Evolutionary conservation across 2,329 filamentous ascomycete species (phyloP), one percentile per base, ranked within the genome.

Genomic region (Hypoxylon sp.): DNA sequence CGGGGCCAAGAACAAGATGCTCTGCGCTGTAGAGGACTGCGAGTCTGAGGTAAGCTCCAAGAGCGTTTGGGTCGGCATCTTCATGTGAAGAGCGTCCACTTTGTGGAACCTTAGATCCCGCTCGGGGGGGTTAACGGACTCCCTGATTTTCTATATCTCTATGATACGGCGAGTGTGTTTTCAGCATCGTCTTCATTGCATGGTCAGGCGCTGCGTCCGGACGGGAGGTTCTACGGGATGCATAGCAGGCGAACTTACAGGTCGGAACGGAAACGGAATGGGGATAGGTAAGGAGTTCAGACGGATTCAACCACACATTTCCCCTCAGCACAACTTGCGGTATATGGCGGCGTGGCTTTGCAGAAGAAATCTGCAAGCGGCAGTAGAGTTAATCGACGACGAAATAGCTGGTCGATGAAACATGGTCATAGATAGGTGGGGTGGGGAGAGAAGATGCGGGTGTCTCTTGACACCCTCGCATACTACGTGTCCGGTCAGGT

Each of bases 1-100:
- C 6, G 75, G 73, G 7, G 75, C 75, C 51, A 63, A 69, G 7
- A 70, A 72, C 5, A 73, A 85, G 56, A 67, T 85, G 1, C 69
- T 81, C 3, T 90, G 87, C 68, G 83, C 83, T 0, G 87, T 89
- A 0, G 85, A 87, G 0, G 82, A 78, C 32, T 90, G 87, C 72
- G 72, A 80, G 1, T 79, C 80, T 1, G 86, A 87, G 32, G 83
- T 87, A 2, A 78, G 77, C 15, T 70, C 72, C 17, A 89, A 89
- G 74, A 74, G 77, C 2, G 81, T 84, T 48, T 90, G 87, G 87
- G 82, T 89, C 15, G 87, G 87, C 10, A 82, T 89, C 37, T 89
- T 85, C 73, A 73, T 86, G 47, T 87, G 70, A 78, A 41, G 17
- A 10, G 37, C 52, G 24, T 34, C 6, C 15, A 6, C 43, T 4